Evolutionary conservation across 1,284 basidiomycete genomes (phyloP).

Genomic region (Boletus semigastroideus): DNA sequence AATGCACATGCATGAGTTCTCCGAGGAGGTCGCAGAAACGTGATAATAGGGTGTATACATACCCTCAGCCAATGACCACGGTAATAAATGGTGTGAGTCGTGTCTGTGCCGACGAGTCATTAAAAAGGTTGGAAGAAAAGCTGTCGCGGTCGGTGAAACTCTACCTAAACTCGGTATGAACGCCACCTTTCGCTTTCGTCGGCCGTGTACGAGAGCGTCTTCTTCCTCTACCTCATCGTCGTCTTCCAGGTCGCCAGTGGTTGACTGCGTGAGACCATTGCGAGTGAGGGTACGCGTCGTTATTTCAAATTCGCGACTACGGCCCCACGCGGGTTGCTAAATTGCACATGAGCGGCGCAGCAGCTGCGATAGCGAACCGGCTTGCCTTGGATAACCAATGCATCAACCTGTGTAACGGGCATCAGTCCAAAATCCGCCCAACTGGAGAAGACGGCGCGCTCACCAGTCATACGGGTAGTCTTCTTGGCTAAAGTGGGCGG

Average conservation of each 20-base stretch:
- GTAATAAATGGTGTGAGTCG: conserved; percentile 84
- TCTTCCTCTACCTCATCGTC: conserved; percentile 57
- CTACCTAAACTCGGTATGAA: conserved; percentile 75
- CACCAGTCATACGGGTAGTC: conserved; percentile 85
- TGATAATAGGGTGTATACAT: conserved; percentile 29
- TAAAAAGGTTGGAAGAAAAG: conserved; percentile 23
- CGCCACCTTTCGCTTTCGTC: conserved; percentile 69
- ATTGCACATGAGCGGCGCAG: conserved; percentile 15
- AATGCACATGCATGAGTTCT: conserved; percentile 24
- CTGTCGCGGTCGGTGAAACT: conserved; percentile 25
- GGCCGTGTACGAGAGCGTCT: conserved; percentile 57
- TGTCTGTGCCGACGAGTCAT: conserved; percentile 52
- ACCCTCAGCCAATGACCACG: conserved; percentile 83
- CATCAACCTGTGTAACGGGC: conserved; percentile 60
- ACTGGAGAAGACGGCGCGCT: conserved; percentile 6
- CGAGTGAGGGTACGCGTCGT: conserved; percentile 70
- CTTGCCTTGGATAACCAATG: conserved; percentile 78
- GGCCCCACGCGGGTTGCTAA: conserved; percentile 82
- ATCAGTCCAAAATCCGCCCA: conserved; percentile 9
- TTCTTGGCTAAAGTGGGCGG: conserved; percentile 81
- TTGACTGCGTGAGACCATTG: conserved; percentile 60
- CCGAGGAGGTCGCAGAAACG: conserved; percentile 17
- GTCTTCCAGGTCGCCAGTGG: conserved; percentile 73
- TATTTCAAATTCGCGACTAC: conserved; percentile 82
- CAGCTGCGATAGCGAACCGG: conserved; percentile 4